A percentile compares a stretch with the other conserved stretches of the same genome.
Conservation (phyloP, 164 flowering plant genomes). For the Paratinospora sagittata region DNA sequence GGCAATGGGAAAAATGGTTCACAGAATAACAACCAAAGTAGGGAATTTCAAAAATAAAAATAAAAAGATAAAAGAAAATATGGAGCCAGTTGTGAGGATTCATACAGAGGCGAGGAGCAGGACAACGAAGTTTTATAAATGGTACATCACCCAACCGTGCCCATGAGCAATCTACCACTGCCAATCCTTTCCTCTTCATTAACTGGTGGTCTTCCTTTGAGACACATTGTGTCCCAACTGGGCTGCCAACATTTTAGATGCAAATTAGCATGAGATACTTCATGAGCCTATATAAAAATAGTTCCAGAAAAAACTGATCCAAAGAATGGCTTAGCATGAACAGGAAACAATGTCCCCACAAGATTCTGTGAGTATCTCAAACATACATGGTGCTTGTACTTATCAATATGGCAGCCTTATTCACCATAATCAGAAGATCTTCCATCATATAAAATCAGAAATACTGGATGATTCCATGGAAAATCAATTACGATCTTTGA, state of each 20-base stretch:
- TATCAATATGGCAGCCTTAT: too few relatives aligned
- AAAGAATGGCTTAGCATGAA: not conserved
- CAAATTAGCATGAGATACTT: not conserved
- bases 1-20: not conserved
- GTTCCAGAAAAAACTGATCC: not conserved
- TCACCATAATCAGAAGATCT: too few relatives aligned
- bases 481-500: not conserved
- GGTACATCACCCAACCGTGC: slow-evolving; percentile 94
- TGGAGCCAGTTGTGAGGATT: not conserved
- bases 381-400: too few relatives aligned
- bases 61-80: not conserved
- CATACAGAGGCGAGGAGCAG: slow-evolving; percentile 93
- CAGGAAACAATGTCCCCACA: not conserved
- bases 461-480: not conserved
- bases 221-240: slow-evolving; percentile 81
- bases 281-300: not conserved
- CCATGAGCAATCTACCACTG: slow-evolving; percentile 99
- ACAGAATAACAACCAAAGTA: not conserved
- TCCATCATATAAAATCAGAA: not conserved
- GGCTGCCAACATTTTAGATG: slow-evolving; percentile 41
- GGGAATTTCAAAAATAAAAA: not conserved
- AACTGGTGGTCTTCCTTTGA: slow-evolving; percentile 75
- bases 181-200: slow-evolving; percentile 74
- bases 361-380: not conserved
- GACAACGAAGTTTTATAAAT: slow-evolving; percentile 82